Percentiles rank a stretch among this genome's conserved stretches.
Evolutionary conservation across 2,329 filamentous ascomycete species (phyloP).

Genomic region (Beauveria asiatica): DNA sequence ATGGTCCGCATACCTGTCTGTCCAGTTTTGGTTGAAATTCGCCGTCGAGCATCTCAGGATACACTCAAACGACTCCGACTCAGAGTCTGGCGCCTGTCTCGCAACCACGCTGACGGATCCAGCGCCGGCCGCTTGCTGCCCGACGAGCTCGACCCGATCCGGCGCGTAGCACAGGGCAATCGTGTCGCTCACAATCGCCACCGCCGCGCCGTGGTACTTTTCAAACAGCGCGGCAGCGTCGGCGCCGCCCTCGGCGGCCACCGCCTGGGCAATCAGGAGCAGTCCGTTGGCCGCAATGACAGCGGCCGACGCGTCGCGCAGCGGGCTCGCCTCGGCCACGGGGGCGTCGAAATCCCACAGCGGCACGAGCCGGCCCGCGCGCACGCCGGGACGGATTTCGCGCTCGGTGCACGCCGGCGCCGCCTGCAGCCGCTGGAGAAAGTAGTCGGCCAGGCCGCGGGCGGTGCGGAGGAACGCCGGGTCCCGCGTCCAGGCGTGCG

Average conservation of each 20-base stretch:
- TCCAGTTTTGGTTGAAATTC: constrained; percentile 24
- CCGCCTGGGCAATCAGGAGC: constrained; percentile 28
- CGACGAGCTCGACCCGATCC: constrained; percentile 17
- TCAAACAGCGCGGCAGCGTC: constrained; percentile 12
- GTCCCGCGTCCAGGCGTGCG: constrained; percentile 38
- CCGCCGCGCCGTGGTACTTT: constrained; percentile 20
- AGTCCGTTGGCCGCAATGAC: constrained; percentile 34
- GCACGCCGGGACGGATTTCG: constrained; percentile 11
- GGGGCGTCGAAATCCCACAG: constrained; percentile 34
- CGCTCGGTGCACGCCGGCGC: constrained; percentile 17
- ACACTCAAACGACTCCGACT: constrained; percentile 19
- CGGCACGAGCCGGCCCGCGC: constrained; percentile 20
- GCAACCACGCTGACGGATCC: background rate
- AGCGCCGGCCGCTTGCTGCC: background rate
- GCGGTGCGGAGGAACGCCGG: constrained; percentile 32
- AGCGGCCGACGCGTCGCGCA: constrained; percentile 30
- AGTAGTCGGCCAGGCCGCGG: constrained; percentile 37
- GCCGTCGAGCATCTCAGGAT: constrained; percentile 27
- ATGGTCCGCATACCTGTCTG: constrained; percentile 24
- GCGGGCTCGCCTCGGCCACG: constrained; percentile 19
- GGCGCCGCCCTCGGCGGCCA: constrained; percentile 15
- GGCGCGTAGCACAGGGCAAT: constrained; percentile 20
- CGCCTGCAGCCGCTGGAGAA: constrained; percentile 30
- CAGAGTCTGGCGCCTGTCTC: background rate
- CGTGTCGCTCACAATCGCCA: constrained; percentile 23